phyloP scores from a whole-genome alignment of 1,139 yeast species.

The Geotrichum restrictum region DNA sequence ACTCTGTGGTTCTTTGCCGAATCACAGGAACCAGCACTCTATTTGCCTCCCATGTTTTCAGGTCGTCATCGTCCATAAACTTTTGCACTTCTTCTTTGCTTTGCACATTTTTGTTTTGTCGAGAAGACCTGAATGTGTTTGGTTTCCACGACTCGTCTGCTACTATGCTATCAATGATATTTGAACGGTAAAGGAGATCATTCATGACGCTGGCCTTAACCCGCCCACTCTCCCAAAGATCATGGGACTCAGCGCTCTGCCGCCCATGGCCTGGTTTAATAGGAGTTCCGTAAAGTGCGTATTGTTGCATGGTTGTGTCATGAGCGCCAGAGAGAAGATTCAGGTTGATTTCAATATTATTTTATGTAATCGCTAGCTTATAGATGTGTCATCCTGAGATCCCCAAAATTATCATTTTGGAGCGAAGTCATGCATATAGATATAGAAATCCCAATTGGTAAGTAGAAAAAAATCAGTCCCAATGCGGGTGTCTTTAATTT shows the following conservation, averaged over 20 bases:
- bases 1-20: constrained; percentile 1
- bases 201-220: constrained; percentile 11
- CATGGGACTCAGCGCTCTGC: background rate
- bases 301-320: background rate
- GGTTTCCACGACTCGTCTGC: constrained; percentile 6
- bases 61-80: constrained; percentile 9
- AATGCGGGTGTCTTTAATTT: no score
- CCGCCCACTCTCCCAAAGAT: constrained; percentile 1
- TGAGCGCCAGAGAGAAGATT: no score
- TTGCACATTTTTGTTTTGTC: background rate
- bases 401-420: no score
- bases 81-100: background rate
- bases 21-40: constrained; percentile 6
- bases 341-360: no score
- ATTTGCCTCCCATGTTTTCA: constrained; percentile 5
- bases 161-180: constrained; percentile 11
- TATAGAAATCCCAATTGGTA: no score
- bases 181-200: constrained; percentile 10
- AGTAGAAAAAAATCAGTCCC: no score
- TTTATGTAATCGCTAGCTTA: no score
- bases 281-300: background rate
- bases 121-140: background rate
- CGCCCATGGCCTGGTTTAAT: background rate
- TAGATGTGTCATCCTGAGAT: no score
- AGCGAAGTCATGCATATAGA: no score